A percentile compares a stretch with the other conserved stretches of the same genome.
Conservation (phyloP, 495 filamentous ascomycete genomes). For the Talaromyces proteolyticus region DNA sequence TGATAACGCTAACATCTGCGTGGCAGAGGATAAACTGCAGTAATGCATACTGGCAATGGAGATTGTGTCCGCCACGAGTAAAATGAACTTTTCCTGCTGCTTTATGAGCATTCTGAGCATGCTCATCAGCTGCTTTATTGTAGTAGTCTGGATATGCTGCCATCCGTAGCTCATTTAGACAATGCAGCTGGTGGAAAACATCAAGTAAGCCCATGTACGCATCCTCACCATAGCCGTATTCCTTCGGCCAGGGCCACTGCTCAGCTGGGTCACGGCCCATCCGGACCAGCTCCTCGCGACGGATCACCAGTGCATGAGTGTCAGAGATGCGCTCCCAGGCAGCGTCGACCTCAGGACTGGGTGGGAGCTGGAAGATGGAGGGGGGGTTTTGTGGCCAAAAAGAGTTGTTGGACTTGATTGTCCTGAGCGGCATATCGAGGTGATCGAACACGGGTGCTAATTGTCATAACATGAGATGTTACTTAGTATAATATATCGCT, state of each 20-base stretch:
- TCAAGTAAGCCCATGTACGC: slow-evolving; percentile 27
- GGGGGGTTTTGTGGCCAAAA: too few species aligned
- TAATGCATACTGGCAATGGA: slow-evolving; percentile 29
- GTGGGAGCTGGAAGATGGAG: slow-evolving; percentile 1
- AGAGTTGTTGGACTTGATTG: too few species aligned
- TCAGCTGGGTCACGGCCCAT: slow-evolving; percentile 1
- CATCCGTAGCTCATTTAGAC: slow-evolving; percentile 21
- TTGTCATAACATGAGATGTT: too few species aligned
- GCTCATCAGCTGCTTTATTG: slow-evolving; percentile 4
- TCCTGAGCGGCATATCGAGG: too few species aligned
- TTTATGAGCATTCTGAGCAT: too few species aligned
- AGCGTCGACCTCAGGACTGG: slow-evolving; percentile 12
- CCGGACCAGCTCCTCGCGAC: background rate
- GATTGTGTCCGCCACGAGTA: too few species aligned
- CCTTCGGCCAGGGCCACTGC: slow-evolving; percentile 8
- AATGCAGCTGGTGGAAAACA: slow-evolving; percentile 30
- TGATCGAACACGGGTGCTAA: too few species aligned
- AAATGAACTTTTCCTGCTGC: too few species aligned
- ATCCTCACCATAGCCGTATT: slow-evolving; percentile 25
- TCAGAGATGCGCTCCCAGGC: slow-evolving; percentile 29
- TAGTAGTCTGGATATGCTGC: slow-evolving; percentile 23
- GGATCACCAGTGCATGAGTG: slow-evolving; percentile 16
- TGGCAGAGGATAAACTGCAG: slow-evolving; percentile 27
- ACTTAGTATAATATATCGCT: too few species aligned
- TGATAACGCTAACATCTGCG: slow-evolving; percentile 24